A percentile compares a stretch with the other conserved stretches of the same genome.
These are phyloP conservation scores for Amaranthus cruentus DNA, from an alignment of 148 eudicot genomes.

Conservation along the genomic window DNA sequence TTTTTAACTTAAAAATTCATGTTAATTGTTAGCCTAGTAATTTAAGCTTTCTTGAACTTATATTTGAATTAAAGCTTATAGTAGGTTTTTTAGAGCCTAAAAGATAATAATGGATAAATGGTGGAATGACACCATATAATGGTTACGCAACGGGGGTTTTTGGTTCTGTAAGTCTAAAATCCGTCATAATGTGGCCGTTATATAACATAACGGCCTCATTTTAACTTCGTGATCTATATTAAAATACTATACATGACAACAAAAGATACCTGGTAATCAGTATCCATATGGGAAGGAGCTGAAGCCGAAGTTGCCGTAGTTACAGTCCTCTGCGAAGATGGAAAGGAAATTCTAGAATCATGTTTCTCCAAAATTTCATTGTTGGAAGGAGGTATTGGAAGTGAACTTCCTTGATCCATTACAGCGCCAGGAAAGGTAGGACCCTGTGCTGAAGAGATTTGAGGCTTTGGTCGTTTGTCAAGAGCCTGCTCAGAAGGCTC, in stretches of 20 bases:
- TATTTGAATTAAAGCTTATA: too few relatives aligned
- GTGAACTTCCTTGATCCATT: conserved; percentile 20
- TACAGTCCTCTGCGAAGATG: conserved; percentile 24
- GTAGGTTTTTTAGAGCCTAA: too few relatives aligned
- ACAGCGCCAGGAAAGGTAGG: conserved; percentile 34
- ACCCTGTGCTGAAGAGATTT: conserved; percentile 37
- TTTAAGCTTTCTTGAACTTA: too few relatives aligned
- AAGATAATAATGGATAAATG: too few relatives aligned
- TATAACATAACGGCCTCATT: too few relatives aligned
- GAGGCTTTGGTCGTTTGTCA: conserved; percentile 50
- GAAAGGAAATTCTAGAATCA: conserved; percentile 39
- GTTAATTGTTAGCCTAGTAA: too few relatives aligned
- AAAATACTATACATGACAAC: neutral
- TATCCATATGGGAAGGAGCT: conserved; percentile 34
- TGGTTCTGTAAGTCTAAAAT: too few relatives aligned
- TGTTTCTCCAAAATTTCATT: conserved; percentile 55
- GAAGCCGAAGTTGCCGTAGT: conserved; percentile 30
- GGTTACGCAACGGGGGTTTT: too few relatives aligned
- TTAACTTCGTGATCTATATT: too few relatives aligned
- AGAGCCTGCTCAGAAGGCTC: conserved; percentile 56
- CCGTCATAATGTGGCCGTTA: too few relatives aligned
- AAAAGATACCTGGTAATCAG: conserved; percentile 42
- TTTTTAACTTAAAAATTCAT: too few relatives aligned
- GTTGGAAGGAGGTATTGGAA: conserved; percentile 29
- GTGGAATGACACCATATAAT: too few relatives aligned